Percentiles rank a stretch among this genome's conserved stretches.
Conservation (phyloP, 2,329 filamentous ascomycete genomes). For the Nemania sp. region DNA sequence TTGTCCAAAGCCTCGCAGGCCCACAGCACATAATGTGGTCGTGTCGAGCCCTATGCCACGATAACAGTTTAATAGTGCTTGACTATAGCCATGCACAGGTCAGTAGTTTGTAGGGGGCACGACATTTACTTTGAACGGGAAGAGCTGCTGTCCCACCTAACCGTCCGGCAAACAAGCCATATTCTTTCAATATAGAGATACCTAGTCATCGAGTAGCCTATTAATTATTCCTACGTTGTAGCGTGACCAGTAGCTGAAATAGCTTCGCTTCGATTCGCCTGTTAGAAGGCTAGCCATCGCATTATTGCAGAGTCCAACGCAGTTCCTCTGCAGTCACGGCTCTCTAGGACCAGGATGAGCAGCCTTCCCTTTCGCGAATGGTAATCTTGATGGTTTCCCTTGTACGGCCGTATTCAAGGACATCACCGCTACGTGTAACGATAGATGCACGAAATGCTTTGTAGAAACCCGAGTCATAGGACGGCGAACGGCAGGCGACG, state of each 20-base stretch:
- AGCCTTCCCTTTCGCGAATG: background rate
- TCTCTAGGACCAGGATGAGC: background rate
- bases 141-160: constrained; percentile 14
- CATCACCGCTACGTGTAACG: constrained; percentile 36
- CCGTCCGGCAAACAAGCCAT: constrained; percentile 1
- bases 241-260: constrained; percentile 2
- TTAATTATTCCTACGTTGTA: constrained; percentile 3
- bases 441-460: constrained; percentile 26
- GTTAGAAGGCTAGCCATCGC: constrained; percentile 10
- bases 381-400: constrained; percentile 9
- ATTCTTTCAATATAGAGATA: background rate
- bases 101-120: background rate
- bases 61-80: background rate
- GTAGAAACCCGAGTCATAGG: constrained; percentile 9
- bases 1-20: background rate
- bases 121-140: background rate
- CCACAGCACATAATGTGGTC: background rate
- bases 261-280: constrained; percentile 8
- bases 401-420: constrained; percentile 41
- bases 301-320: constrained; percentile 14
- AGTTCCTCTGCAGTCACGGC: constrained; percentile 19
- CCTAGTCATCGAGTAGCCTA: background rate
- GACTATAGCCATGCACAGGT: constrained; percentile 2
- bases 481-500: constrained; percentile 2
- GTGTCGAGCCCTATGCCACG: background rate